Base-by-base conservation (phyloP, 176 grass and related monocot genomes). In the Themeda triandra region DNA sequence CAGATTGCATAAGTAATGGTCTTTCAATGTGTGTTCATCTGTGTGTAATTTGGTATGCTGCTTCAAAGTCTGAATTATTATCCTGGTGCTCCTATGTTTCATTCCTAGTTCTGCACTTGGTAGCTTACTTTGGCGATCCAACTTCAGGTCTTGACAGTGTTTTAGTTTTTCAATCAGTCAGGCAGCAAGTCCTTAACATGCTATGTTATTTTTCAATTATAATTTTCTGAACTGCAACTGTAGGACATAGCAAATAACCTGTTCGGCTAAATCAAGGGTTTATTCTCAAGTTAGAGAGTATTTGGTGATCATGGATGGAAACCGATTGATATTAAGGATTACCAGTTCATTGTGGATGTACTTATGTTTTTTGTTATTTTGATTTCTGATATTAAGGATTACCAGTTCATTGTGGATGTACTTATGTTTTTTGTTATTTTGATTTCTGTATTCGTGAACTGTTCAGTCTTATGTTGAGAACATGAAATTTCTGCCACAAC, bases 1-100 rank as follows among this genome's bases (percentile, higher is more conserved):
- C 36, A 79, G 36, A 48, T 77, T 64, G 41, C 63, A 51, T 30
- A 30, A 63, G 15, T 62, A 35, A 83, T 48, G 27, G 29, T 67
- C 51, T 64, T 78, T 63, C n/a, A 25, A 54, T 77, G 6, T 74
- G 66, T 59, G 63, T 76, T 58, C 63, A 69, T 53, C 29, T 78
- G 58, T 19, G 66, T 80, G 69, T 70, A 84, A 75, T 69, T 10
- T 87, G 31, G 62, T 31, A 74, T 71, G 33, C 40, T 70, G 70
- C 63, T 76, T 40, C 70, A 65, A 44, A 59, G 49, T 59, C 66
- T 41, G 5, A 62, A 59, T 21, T 56, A 62, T 58, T 39, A 37
- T 24, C 28, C 65, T 7, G 66, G 66, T 69, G 28, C 44, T 89
- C 13, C 25, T 66, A 17, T 73, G 30, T 4, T 30, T 62, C 59